Base-by-base conservation (phyloP, 1,284 basidiomycete species). In the Pulchroboletus neoregius region DNA sequence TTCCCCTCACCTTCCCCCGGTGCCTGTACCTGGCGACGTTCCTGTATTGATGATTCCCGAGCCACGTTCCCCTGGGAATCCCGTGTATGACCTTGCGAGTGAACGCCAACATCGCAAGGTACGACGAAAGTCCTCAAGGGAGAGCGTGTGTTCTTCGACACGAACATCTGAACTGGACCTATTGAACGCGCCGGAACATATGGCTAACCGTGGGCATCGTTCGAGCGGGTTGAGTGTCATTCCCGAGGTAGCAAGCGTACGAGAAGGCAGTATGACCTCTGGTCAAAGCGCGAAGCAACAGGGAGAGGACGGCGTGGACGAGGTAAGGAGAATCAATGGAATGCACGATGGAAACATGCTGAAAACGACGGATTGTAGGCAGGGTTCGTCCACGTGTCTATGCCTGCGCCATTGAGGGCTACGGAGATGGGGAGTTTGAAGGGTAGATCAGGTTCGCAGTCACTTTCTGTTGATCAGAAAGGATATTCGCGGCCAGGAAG, bases 351-450 rank as follows among this genome's bases (percentile, higher is more conserved):
- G 7, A 32, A 31, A 20, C 46, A 43, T 44, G 47, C 49, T 46
- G 39, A 52, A 18, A 22, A 39, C 6, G 38, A 40, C 18, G 20
- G 15, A 22, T 22, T 39, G 42, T 27, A 64, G 62, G 59, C 61
- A 39, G 62, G 62, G 40, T 64, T 64, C 45, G 66, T 64, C 34
- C 62, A 64, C 53, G 62, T 64, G 54, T 65, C 64, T 0, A 67
- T 68, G 61, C 62, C 62, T 7, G 51, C 53, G 34, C 61, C 64
- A 4, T 41, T 63, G 45, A 57, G 38, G 3, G 59, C 54, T 27
- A 48, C 47, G 18, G 62, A 63, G 52, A 53, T 62, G 46, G 53
- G 51, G 43, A 44, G 50, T 20, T 32, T 61, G 48, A 65, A 46
- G 41, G 34, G 37, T 31, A 42, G 52, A 46, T 46, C 63, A 8